These are phyloP conservation scores for Bruguiera sexangula DNA, from an alignment of 345 rosid species.

Conservation along the genomic window DNA sequence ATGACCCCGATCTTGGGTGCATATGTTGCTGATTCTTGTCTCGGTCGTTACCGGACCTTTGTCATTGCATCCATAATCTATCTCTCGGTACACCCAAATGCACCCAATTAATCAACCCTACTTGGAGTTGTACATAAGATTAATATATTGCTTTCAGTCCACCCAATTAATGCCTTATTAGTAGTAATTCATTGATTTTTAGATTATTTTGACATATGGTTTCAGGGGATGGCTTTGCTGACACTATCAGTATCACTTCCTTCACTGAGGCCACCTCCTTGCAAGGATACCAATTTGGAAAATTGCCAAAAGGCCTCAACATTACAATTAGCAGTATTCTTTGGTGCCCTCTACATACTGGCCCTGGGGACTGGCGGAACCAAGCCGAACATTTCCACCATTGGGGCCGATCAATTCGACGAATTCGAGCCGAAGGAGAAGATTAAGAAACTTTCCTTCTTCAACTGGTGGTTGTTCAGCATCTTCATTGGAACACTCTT, in stretches of 20 bases:
- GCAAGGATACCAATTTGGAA: constrained; percentile 29
- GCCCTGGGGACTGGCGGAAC: constrained; percentile 88
- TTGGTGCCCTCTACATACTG: constrained; percentile 69
- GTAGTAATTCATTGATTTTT: too few relatives aligned
- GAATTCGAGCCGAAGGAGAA: constrained; percentile 77
- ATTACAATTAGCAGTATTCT: constrained; percentile 57
- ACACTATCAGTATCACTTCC: constrained; percentile 69
- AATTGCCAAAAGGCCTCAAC: constrained; percentile 58
- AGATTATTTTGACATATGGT: too few relatives aligned
- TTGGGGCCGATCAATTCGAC: constrained; percentile 92
- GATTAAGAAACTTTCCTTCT: constrained; percentile 72
- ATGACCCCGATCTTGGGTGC: constrained; percentile 85
- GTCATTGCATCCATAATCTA: constrained; percentile 49
- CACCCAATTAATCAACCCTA: background rate
- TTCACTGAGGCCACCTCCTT: constrained; percentile 59
- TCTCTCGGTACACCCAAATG: constrained; percentile 37
- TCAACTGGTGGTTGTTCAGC: constrained; percentile 99
- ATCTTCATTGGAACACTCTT: constrained; percentile 83
- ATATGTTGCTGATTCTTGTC: constrained; percentile 77
- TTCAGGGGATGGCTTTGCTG: constrained; percentile 72
- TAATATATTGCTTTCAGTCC: too few relatives aligned
- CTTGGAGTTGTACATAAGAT: too few relatives aligned
- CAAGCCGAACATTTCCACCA: constrained; percentile 88
- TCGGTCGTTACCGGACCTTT: constrained; percentile 87
- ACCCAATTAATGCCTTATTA: too few relatives aligned